A percentile compares a stretch with the other conserved stretches of the same genome.
Evolutionary conservation across 306 rosid species (phyloP).

Genomic region (Urtica urens): DNA sequence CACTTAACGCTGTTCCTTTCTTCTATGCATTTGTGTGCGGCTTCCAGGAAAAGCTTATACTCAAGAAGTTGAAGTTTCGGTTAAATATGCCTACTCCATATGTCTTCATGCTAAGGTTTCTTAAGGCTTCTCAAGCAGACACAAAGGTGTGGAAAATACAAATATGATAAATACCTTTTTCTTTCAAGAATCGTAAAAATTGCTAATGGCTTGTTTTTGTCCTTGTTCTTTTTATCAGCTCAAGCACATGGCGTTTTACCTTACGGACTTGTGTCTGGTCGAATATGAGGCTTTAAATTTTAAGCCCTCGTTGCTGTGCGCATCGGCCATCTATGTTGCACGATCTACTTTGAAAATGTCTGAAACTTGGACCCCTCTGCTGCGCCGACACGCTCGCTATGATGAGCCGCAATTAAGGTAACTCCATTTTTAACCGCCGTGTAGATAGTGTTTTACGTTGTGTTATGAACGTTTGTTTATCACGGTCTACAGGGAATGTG

Average conservation of each 20-base stretch:
- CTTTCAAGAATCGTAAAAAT: background rate
- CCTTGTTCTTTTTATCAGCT: slow-evolving; percentile 36
- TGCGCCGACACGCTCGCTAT: slow-evolving; percentile 59
- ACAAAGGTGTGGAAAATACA: slow-evolving; percentile 33
- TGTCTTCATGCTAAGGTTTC: slow-evolving; percentile 83
- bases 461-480: too few relatives aligned
- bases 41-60: slow-evolving; percentile 70
- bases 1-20: too few relatives aligned
- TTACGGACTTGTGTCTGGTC: slow-evolving; percentile 57
- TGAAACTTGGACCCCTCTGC: slow-evolving; percentile 75
- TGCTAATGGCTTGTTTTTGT: slow-evolving; percentile 9
- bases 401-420: slow-evolving; percentile 64
- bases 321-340: slow-evolving; percentile 82
- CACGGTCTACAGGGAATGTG: slow-evolving; percentile 49
- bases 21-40: background rate
- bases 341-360: slow-evolving; percentile 53
- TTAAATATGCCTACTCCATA: slow-evolving; percentile 78
- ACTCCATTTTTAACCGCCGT: background rate
- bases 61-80: slow-evolving; percentile 63
- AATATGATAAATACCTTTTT: background rate
- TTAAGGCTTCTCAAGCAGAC: slow-evolving; percentile 78
- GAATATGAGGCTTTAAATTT: slow-evolving; percentile 69
- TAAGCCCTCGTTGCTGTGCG: slow-evolving; percentile 73
- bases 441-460: too few relatives aligned
- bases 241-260: slow-evolving; percentile 68